Conservation (phyloP, 148 eudicot genomes). For the Heliamphora exappendiculata region DNA sequence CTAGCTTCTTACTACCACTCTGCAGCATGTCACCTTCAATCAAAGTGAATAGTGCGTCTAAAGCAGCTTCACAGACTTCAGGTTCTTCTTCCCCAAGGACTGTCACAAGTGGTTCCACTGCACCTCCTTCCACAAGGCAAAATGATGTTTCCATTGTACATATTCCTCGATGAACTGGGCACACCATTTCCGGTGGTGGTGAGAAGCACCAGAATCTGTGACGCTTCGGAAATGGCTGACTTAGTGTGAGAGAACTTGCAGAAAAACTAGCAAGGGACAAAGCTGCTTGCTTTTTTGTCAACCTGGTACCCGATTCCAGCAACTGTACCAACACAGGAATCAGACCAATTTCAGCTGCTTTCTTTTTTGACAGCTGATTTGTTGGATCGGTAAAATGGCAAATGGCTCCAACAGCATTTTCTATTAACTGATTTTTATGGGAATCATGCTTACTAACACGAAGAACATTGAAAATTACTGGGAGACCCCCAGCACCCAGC, state of each 20-base stretch:
- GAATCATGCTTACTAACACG: constrained; percentile 8
- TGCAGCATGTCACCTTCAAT: constrained; percentile 28
- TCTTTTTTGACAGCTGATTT: constrained; percentile 23
- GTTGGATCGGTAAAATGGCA: constrained; percentile 24
- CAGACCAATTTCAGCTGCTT: constrained; percentile 32
- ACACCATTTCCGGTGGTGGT: constrained; percentile 16
- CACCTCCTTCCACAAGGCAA: constrained; percentile 34
- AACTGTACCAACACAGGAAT: constrained; percentile 27
- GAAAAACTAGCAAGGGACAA: constrained; percentile 28
- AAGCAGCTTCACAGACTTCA: constrained; percentile 32
- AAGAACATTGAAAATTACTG: constrained; percentile 12
- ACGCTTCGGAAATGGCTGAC: constrained; percentile 18
- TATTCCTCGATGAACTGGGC: constrained; percentile 31
- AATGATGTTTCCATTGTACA: constrained; percentile 30
- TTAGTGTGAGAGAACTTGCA: constrained; percentile 18
- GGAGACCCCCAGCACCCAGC: constrained; percentile 23
- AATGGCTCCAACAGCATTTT: constrained; percentile 27
- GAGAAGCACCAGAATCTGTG: constrained; percentile 32
- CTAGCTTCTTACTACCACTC: constrained; percentile 34
- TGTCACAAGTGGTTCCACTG: constrained; percentile 24
- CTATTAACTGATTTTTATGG: constrained; percentile 20
- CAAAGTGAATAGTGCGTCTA: constrained; percentile 35
- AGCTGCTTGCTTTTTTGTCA: constrained; percentile 29
- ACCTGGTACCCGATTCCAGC: constrained; percentile 26
- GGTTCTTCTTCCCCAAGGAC: constrained; percentile 24